These are phyloP conservation scores for Peronospora tabacina DNA, from an alignment of 352 stramenopile species.

Conservation along the genomic window DNA sequence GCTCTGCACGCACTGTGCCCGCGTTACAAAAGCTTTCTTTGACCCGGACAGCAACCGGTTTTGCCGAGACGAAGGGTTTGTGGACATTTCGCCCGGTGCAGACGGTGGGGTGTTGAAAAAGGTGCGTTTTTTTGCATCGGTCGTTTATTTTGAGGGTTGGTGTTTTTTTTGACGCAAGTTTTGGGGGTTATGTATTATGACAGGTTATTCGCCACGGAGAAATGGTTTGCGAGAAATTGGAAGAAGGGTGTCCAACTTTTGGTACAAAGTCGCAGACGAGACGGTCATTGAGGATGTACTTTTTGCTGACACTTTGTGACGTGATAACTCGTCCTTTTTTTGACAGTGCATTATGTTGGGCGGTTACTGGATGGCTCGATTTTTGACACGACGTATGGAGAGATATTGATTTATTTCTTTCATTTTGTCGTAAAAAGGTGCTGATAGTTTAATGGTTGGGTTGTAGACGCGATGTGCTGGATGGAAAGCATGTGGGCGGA, in stretches of 20 bases:
- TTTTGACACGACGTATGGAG: conserved; percentile 70
- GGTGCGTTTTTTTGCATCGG: conserved; percentile 20
- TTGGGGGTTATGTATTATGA: neutral
- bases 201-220: conserved; percentile 58
- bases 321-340: conserved; percentile 1
- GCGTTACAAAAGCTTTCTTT: conserved; percentile 65
- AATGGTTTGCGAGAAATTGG: conserved; percentile 40
- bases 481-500: conserved; percentile 73
- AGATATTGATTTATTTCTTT: neutral
- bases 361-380: conserved; percentile 76
- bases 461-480: conserved; percentile 61
- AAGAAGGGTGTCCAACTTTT: conserved; percentile 81
- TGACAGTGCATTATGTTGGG: conserved; percentile 75
- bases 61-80: conserved; percentile 65
- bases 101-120: conserved; percentile 81
- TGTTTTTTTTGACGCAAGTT: neutral
- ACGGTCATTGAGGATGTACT: neutral
- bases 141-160: too few species aligned
- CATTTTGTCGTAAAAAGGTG: neutral
- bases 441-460: neutral
- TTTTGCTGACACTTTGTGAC: conserved; percentile 1
- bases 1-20: conserved; percentile 64
- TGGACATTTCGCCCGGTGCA: conserved; percentile 69
- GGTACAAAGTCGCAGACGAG: conserved; percentile 17
- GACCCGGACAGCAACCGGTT: conserved; percentile 59